These are phyloP conservation scores for Parasitella parasitica DNA, from an alignment of 371 early-diverging fungal species.

Conservation along the genomic window DNA sequence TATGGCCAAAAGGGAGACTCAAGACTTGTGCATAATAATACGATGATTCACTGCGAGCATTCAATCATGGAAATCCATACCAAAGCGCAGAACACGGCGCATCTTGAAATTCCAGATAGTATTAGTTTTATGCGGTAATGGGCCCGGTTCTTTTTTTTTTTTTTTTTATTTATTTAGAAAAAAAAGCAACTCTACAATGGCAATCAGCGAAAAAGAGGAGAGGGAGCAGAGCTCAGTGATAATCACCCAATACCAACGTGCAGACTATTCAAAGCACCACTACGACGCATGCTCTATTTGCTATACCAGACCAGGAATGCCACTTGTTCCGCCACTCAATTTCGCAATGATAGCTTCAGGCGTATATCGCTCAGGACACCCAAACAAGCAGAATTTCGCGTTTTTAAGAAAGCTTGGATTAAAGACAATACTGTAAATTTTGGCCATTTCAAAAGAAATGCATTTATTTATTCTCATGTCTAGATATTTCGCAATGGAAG, in stretches of 20 bases:
- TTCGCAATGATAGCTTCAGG: conserved; percentile 87
- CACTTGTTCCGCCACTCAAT: conserved; percentile 86
- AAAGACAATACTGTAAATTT: conserved; percentile 70
- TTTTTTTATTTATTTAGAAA: neutral
- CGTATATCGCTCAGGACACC: conserved; percentile 86
- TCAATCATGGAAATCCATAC: no score
- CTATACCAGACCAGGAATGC: conserved; percentile 41
- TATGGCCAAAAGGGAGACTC: no score
- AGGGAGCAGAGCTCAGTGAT: conserved; percentile 4
- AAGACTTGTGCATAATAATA: no score
- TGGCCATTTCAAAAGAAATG: neutral
- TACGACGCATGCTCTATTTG: conserved; percentile 40
- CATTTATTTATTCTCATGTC: neutral
- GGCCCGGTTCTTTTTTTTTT: neutral
- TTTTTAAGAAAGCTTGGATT: conserved; percentile 76
- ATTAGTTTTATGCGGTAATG: neutral
- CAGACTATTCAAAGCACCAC: neutral
- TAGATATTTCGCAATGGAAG: conserved; percentile 79
- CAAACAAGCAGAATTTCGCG: conserved; percentile 78
- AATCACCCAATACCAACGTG: neutral
- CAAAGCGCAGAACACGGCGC: neutral
- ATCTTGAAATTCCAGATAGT: neutral
- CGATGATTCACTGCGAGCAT: no score
- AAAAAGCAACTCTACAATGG: neutral
- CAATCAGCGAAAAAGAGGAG: neutral